Evolutionary conservation across 768 basidiomycete species (phyloP), one percentile per base, ranked within the genome.

Genomic region (Boletales sp.): DNA sequence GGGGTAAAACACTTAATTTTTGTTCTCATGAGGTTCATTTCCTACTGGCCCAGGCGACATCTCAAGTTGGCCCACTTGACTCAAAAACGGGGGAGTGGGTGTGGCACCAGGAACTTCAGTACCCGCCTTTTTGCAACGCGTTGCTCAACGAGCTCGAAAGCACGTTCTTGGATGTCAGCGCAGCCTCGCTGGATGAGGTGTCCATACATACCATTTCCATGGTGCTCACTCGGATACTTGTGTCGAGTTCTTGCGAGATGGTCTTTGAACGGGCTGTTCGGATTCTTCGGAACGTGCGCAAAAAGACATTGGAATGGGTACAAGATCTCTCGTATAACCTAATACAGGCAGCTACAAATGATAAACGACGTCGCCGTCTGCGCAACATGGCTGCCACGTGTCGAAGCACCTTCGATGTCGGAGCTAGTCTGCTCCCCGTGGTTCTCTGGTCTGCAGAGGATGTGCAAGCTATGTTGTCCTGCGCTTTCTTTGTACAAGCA

Each of bases 341-440:
- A 32, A 54, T 57, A 33, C 18, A 32, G 1, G 31, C 40, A 17
- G 28, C 31, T 17, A 32, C 14, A 5, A 44, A 46, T 1, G 6
- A 28, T 2, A 46, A 52, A 11, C 33, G 52, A 13, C 46, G 55
- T 11, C 12, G 32, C 11, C 63, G 59, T 3, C 50, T 70, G 21
- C 61, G 63, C 11, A 66, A 72, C 46, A 62, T 70, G 46, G 72
- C 71, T 13, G 60, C 63, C 9, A 65, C 61, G 14, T 76, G 74
- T 51, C 61, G 71, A 11, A 58, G 57, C 9, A 60, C 49, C 1
- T 58, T 55, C n/a, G 57, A 64, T 49, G 63, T 60, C 0, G 63
- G 52, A 32, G 4, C 35, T 14, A 36, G 33, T 14, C 28, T 49
- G 28, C 28, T 46, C 7, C 17, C 12, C 1, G 41, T 11, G 18